Evolutionary conservation across 2,329 filamentous ascomycete species (phyloP), one percentile per base, ranked within the genome.

Genomic region (Monilinia polystroma): DNA sequence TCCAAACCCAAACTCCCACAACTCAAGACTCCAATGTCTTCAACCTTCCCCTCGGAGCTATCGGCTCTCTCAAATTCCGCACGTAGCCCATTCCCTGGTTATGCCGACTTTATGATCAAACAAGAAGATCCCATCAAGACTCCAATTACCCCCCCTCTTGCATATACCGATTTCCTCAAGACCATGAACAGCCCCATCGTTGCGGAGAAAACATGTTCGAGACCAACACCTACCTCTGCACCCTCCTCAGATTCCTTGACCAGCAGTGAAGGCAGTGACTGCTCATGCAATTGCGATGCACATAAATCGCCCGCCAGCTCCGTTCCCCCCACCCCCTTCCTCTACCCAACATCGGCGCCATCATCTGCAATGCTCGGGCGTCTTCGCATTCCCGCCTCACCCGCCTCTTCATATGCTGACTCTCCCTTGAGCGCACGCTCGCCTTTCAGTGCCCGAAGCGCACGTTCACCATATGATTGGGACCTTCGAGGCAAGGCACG

Each of bases 81-180:
- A 57, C 85, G 84, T 71, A 93, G 89, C 71, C 91, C 91, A 59
- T 83, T 90, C 75, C 87, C 87, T 59, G 81, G 80, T 62, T 82
- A 83, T 57, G 82, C 86, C 26, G 80, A 83, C 65, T 83, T 85
- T 73, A 85, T 73, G 56, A 71, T 93, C 81, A 94, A 93, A 78
- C 80, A 90, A 72, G 83, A 90, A 66, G 85, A 88, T 68, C 79
- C 83, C 55, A 79, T 87, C 67, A 90, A 88, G 80, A 97, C 93
- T 5, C 93, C 93, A 59, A 96, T 98, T 77, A 96, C 91, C 63
- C 94, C 94, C 63, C 94, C 94, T 3, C 83, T 86, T 29, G 93
- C 94, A 67, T 98, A 98, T 77, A 90, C 92, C 72, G 93, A 98
- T 75, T 98, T 97, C 76, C 87, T 98, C 70, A 94, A 93, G 80